Evolutionary conservation across 768 basidiomycete genomes (phyloP), one percentile per base, ranked within the genome.

Genomic region (Lyophyllum atratum): DNA sequence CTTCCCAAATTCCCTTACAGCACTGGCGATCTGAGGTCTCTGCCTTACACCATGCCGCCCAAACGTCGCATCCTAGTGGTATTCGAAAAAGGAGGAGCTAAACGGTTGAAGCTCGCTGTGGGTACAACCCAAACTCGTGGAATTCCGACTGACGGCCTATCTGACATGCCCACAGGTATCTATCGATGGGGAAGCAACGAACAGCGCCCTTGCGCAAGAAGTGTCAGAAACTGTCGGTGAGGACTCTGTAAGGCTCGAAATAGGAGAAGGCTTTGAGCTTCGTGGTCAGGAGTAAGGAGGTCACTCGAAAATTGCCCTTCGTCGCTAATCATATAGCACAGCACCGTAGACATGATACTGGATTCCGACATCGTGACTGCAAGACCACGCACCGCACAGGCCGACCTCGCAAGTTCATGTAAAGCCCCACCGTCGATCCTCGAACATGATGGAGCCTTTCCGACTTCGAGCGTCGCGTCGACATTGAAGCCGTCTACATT

Each of bases 261-360:
- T 66, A 17, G 52, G 52, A 4, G 68, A 60, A n/a, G 66, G 68
- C 28, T 70, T 68, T 40, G 62, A 63, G 47, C 57, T 70, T 2
- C 60, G 63, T 12, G 28, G 10, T 3, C 51, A 66, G 58, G 68
- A 69, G 68, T 69, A 54, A 50, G 60, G 46, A 24, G 10, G 40
- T 43, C 17, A 26, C n/a, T 17, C 14, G 25, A 14, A 33, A 17
- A 37, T 44, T 25, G 12, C 37, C 19, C 24, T 42, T 40, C 19
- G 19, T 22, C 26, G 15, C 31, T 31, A 10, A 29, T n/a, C n/a
- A 50, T n/a, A 25, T 40, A 26, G 34, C 14, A 31, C 21, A 52
- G 54, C 53, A 31, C 28, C 24, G 43, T 50, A 19, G 57, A 56
- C 28, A 49, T 51, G 22, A 54, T 58, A 44, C 55, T 50, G 26